Percentiles rank a stretch among this genome's conserved stretches.
Conservation (phyloP, 2,329 filamentous ascomycete genomes). For the Colletotrichum sp. region DNA sequence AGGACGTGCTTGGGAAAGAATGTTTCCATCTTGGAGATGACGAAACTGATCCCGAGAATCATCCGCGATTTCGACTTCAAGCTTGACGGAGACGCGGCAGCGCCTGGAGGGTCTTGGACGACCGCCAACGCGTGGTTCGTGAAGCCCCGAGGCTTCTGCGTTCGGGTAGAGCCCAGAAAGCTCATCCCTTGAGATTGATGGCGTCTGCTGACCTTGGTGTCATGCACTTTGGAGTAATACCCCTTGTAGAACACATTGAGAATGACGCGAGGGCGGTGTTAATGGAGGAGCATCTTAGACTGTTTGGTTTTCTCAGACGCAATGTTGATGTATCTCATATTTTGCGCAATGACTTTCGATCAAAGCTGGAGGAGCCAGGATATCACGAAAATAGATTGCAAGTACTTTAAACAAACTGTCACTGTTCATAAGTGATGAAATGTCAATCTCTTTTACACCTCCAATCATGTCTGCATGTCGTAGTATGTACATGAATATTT, state of each 20-base stretch:
- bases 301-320: neutral
- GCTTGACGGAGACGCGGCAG: conserved; percentile 17
- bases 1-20: conserved; percentile 49
- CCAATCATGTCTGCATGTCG: neutral
- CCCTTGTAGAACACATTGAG: neutral
- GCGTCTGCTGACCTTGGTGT: neutral
- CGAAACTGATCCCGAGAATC: conserved; percentile 44
- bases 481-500: neutral
- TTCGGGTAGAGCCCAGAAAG: conserved; percentile 21
- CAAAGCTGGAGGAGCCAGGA: neutral
- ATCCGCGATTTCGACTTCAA: conserved; percentile 37
- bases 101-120: conserved; percentile 28
- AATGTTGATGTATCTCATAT: neutral
- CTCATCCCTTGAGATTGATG: neutral
- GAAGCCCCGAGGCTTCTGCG: conserved; percentile 43
- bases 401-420: accelerated
- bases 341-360: neutral
- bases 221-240: neutral
- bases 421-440: neutral
- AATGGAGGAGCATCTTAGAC: neutral
- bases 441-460: neutral
- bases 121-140: conserved; percentile 47
- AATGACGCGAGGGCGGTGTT: neutral
- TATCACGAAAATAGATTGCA: neutral
- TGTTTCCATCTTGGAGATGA: conserved; percentile 47